Percentiles rank a stretch among this genome's conserved stretches.
Conservation (phyloP, 495 filamentous ascomycete genomes). For the Neurospora pannonica region DNA sequence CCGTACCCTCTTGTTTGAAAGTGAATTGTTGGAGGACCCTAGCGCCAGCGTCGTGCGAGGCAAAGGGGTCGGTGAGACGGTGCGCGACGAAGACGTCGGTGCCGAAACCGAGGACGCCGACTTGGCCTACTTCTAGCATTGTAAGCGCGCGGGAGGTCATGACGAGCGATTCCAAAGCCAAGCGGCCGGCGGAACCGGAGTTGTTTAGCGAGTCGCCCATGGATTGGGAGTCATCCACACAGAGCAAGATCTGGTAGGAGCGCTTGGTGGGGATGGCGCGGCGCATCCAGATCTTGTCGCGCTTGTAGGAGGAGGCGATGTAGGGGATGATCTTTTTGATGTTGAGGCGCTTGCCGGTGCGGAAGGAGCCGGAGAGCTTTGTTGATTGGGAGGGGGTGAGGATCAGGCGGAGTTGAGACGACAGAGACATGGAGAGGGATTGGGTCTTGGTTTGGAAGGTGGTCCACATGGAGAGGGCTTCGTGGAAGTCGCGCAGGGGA, state of each 20-base stretch:
- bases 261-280: slow-evolving; percentile 83
- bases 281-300: slow-evolving; percentile 99
- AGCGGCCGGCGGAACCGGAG: slow-evolving; percentile 45
- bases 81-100: slow-evolving; percentile 80
- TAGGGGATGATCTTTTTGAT: slow-evolving; percentile 99
- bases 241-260: slow-evolving; percentile 92
- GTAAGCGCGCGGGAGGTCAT: slow-evolving; percentile 75
- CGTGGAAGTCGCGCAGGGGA: slow-evolving; percentile 33
- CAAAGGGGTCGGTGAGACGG: slow-evolving; percentile 64
- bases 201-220: slow-evolving; percentile 56
- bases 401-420: slow-evolving; percentile 90
- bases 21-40: slow-evolving; percentile 75
- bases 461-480: slow-evolving; percentile 75
- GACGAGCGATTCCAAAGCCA: slow-evolving; percentile 87
- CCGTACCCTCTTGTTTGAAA: slow-evolving; percentile 75
- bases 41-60: slow-evolving; percentile 73
- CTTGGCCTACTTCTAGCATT: slow-evolving; percentile 88
- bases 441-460: slow-evolving; percentile 76
- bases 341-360: slow-evolving; percentile 95
- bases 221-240: slow-evolving; percentile 87
- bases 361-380: slow-evolving; percentile 93
- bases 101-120: slow-evolving; percentile 84
- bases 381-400: slow-evolving; percentile 89
- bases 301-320: slow-evolving; percentile 93
- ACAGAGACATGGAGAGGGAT: slow-evolving; percentile 73